Base-by-base conservation (phyloP, 2,329 filamentous ascomycete genomes). In the Incumbomyces delicatus region DNA sequence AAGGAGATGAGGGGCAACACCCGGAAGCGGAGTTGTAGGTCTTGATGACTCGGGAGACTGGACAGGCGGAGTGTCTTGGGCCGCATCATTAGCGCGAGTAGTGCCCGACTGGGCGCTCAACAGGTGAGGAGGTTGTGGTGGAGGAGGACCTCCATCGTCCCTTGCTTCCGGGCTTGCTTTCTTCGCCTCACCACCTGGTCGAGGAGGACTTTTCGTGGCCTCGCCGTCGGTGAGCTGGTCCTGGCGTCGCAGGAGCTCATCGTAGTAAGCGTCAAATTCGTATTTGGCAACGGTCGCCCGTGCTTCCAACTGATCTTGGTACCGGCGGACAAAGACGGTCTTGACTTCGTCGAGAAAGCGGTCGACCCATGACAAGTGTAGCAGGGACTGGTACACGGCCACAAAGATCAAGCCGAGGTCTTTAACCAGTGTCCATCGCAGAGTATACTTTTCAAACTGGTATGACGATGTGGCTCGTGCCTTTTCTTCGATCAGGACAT, bases 401-500 rank as follows among this genome's bases (percentile, higher is more conserved):
- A 96, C 90, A 66, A 98, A 98, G 55, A 98, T 94, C 55, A 98
- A 70, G 34, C 89, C 88, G 44, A 96, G 72, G 62, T 98, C 92
- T 69, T 95, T 96, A 45, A 84, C 83, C 31, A 85, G 80, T 3
- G 87, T 88, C 86, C 90, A 98, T 69, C 92, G 94, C 56, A 98
- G 66, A 0, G 88, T 96, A 63, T 96, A 94, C 56, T 94, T 88
- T 58, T 96, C 92, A 60, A 86, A 85, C 66, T 80, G 87, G 70
- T 92, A 98, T 0, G 82, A 75, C 13, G 85, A 78, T 57, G 87
- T 87, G 12, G 80, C 75, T 6, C 80, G 78, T 41, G 73, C 67
- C 65, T 86, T 89, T 72, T 95, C 90, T 69, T 98, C 92, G 61
- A 98, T 95, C 64, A 98, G 95, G 62, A 95, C 87, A 67, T 96